Evolutionary conservation across 805 yeast species (phyloP).

Genomic region (Torulaspora franciscae): DNA sequence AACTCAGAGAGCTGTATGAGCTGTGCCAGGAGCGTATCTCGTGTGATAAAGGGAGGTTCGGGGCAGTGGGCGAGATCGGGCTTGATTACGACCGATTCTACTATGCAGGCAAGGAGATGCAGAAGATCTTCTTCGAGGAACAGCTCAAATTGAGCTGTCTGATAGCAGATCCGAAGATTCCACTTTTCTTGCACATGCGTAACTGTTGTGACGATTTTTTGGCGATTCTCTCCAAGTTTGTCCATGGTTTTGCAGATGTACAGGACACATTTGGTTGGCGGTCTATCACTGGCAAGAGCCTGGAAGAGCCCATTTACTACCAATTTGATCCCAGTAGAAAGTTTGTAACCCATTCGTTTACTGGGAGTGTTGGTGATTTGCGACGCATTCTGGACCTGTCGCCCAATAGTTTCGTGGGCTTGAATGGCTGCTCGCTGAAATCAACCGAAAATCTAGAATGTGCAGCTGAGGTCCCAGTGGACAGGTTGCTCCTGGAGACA

Average conservation of each 20-base stretch:
- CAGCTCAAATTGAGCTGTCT: constrained; percentile 58
- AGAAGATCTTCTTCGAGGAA: constrained; percentile 56
- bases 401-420: constrained; percentile 52
- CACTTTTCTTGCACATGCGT: constrained; percentile 88
- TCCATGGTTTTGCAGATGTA: constrained; percentile 39
- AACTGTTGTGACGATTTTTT: constrained; percentile 78
- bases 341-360: constrained; percentile 94
- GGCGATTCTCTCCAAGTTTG: constrained; percentile 55
- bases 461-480: constrained; percentile 62
- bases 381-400: constrained; percentile 45
- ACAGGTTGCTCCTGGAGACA: constrained; percentile 75
- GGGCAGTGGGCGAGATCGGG: constrained; percentile 94
- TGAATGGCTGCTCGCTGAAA: constrained; percentile 91
- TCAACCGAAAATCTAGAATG: constrained; percentile 68
- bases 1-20: constrained; percentile 40
- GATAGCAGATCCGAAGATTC: constrained; percentile 50
- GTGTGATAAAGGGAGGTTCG: constrained; percentile 47
- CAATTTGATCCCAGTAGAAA: constrained; percentile 38
- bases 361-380: constrained; percentile 71
- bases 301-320: constrained; percentile 23
- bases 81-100: constrained; percentile 88
- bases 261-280: constrained; percentile 22
- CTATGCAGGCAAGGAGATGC: constrained; percentile 65
- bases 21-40: constrained; percentile 50
- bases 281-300: constrained; percentile 3